Evolutionary conservation across 1,139 yeast genomes (phyloP).

Genomic region (Yamadazyma jaroonii): DNA sequence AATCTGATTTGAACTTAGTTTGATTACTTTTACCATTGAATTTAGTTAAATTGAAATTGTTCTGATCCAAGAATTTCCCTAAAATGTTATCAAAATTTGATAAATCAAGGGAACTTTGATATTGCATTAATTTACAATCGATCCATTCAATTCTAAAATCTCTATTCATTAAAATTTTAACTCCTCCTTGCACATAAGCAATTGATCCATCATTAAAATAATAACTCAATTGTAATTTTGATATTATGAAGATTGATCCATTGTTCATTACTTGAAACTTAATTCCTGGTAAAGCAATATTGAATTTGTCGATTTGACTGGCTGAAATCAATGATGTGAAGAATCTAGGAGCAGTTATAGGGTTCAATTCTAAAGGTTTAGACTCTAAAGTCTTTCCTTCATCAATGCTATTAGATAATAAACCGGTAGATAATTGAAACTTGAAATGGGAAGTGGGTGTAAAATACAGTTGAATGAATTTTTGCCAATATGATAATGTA

Average conservation of each 20-base stretch:
- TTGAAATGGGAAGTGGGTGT: conserved; percentile 32
- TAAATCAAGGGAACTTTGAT: conserved; percentile 25
- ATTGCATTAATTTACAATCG: conserved; percentile 49
- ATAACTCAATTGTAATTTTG: conserved; percentile 53
- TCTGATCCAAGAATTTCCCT: conserved; percentile 12
- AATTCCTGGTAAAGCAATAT: conserved; percentile 59
- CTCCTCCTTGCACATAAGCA: conserved; percentile 57
- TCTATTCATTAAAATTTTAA: conserved; percentile 59
- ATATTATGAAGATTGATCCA: conserved; percentile 62
- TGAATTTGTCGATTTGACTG: conserved; percentile 47
- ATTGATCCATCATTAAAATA: conserved; percentile 68
- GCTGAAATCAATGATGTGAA: conserved; percentile 55
- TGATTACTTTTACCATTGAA: conserved; percentile 16
- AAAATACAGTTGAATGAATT: conserved; percentile 33
- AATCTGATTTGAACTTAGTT: conserved; percentile 23
- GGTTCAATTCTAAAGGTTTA: conserved; percentile 64
- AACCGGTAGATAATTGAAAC: conserved; percentile 9
- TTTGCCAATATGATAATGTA: conserved; percentile 38
- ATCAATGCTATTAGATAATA: not conserved
- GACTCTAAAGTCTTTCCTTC: not conserved
- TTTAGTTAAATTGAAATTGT: conserved; percentile 15
- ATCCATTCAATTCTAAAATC: conserved; percentile 69
- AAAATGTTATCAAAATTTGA: conserved; percentile 10
- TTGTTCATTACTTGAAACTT: conserved; percentile 65
- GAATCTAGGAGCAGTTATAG: conserved; percentile 65